Base-by-base conservation (phyloP, 179 eudicot genomes). In the Sideroxylon spinosum region DNA sequence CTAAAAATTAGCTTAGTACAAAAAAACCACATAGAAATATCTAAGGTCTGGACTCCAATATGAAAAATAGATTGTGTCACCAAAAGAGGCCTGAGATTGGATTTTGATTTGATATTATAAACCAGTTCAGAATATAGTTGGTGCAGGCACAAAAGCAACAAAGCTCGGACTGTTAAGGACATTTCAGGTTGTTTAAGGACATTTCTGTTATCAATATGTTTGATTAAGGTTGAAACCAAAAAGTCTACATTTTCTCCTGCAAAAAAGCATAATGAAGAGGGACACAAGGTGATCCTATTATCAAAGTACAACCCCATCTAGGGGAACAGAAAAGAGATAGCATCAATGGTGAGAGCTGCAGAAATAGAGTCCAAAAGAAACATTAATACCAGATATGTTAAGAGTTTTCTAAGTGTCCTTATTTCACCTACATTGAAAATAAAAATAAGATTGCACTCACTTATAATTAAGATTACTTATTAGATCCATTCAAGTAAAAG, bases 151-250 rank as follows among this genome's bases (percentile, higher is more conserved):
- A 17, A 16, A 25, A 8, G 9, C 56, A 20, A 71, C 20, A 52
- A 29, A 17, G 64, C 44, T 3, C 3, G 44, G 12, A 0, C 23
- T 7, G 29, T 19, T 23, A 7, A 28, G 4, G 52, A n/a, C 91
- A 92, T 92, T 70, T 91, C 87, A 10, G 93, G 98, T 82, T 87
- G 87, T 85, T 90, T 89, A 53, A 91, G 88, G 57, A 94, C 97
- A 86, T 91, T 96, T 81, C 94, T 96, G 85, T 94, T 97, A 84
- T 96, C 99, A 78, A 96, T 89, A 89, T 96, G 99, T 86, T 96
- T 96, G 83, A 96, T 81, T 85, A 96, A 85, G 76, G 86, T 86
- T 23, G 97, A 90, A 80, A 96, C 78, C 85, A 94, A 81, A 78
- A 94, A 81, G 85, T 96, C 95, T 75, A 91, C 85, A 81, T 89